phyloP scores from a whole-genome alignment of 257 asterid species.

The Datura wrightii region DNA sequence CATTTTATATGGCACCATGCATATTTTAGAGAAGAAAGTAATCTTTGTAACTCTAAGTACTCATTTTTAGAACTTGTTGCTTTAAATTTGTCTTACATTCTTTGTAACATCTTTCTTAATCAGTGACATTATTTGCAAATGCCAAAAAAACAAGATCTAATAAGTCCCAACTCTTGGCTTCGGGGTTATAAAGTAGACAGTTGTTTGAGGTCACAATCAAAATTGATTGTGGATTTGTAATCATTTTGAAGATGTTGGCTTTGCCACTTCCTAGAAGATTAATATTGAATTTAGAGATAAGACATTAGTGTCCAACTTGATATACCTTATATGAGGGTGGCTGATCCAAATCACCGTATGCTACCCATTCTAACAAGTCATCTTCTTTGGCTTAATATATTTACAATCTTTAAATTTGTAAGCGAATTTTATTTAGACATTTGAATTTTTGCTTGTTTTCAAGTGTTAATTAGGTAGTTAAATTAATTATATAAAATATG shows the following conservation, averaged over 20 bases:
- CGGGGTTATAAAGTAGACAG: neutral
- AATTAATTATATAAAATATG: no score
- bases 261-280: neutral
- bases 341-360: neutral
- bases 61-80: no score
- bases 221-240: no score
- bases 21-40: no score
- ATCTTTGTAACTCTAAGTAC: no score
- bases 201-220: neutral
- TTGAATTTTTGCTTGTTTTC: no score
- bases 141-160: neutral
- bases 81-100: neutral
- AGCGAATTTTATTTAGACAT: no score
- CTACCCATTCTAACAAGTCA: neutral
- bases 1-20: neutral
- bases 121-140: neutral
- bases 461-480: no score
- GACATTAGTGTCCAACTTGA: neutral
- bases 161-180: neutral
- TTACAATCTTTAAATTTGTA: no score
- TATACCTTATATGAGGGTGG: neutral
- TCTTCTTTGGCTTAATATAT: neutral
- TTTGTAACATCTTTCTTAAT: no score
- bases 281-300: neutral
- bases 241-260: neutral